A percentile compares a stretch with the other conserved stretches of the same genome.
phyloP scores from a whole-genome alignment of 495 filamentous ascomycete species.

The Glarea lozoyensis region DNA sequence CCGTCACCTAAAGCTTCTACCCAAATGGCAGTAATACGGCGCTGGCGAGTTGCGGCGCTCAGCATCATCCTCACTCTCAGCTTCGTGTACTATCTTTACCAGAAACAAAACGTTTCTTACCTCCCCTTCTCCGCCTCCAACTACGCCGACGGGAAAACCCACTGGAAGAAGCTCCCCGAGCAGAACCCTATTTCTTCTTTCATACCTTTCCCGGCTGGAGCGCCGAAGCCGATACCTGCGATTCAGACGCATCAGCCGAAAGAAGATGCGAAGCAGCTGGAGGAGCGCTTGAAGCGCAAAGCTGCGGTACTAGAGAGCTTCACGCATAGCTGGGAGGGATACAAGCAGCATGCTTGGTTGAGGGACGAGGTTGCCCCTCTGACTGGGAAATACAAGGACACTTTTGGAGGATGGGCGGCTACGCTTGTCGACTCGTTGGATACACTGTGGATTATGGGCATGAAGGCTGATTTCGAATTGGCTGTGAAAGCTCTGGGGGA shows the following conservation, averaged over 20 bases:
- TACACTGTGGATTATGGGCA: conserved; percentile 84
- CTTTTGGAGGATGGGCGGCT: conserved; percentile 89
- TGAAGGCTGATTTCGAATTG: conserved; percentile 76
- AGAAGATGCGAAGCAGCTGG: conserved; percentile 16
- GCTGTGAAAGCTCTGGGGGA: conserved; percentile 61
- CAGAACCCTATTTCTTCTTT: conserved; percentile 37
- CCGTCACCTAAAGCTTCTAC: neutral
- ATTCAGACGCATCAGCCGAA: conserved; percentile 16
- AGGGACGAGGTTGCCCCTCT: conserved; percentile 70
- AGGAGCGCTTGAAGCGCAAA: conserved; percentile 8
- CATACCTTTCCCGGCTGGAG: conserved; percentile 37
- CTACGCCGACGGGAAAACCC: conserved; percentile 6
- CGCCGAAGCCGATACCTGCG: conserved; percentile 20
- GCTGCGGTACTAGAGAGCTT: conserved; percentile 57
- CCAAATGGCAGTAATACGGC: conserved; percentile 15
- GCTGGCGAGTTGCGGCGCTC: conserved; percentile 17
- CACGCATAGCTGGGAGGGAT: conserved; percentile 63
- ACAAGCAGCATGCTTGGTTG: conserved; percentile 67
- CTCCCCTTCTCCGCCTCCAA: conserved; percentile 1
- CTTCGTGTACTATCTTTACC: conserved; percentile 17
- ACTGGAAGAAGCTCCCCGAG: conserved; percentile 36
- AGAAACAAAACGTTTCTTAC: conserved; percentile 14
- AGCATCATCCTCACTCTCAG: conserved; percentile 9
- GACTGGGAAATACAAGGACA: conserved; percentile 47
- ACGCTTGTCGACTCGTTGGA: conserved; percentile 86